phyloP scores from a whole-genome alignment of 495 filamentous ascomycete genomes.

The Aspergillus incahuasiensis region DNA sequence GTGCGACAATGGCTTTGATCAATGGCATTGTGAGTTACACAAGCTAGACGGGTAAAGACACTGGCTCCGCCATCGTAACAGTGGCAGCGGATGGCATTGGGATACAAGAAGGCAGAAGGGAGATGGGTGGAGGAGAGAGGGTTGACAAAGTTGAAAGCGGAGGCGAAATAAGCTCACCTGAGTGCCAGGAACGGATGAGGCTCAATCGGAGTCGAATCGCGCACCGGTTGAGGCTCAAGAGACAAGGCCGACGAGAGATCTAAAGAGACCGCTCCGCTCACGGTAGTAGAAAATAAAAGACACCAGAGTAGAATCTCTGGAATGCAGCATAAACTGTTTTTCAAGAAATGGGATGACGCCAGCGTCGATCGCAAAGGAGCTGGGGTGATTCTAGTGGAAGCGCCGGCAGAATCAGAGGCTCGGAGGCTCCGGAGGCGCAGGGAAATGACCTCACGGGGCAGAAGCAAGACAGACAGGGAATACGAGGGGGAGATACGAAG shows the following conservation, averaged over 20 bases:
- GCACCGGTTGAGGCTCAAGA: slow-evolving; percentile 17
- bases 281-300: neutral
- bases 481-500: neutral
- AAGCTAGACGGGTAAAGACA: neutral
- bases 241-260: slow-evolving; percentile 7
- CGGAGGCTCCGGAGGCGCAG: neutral
- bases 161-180: slow-evolving; percentile 21
- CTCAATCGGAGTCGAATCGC: slow-evolving; percentile 23
- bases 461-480: neutral
- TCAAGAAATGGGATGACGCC: slow-evolving; percentile 10
- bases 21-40: neutral
- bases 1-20: neutral
- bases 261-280: slow-evolving; percentile 4
- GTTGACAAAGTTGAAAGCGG: neutral
- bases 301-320: neutral
- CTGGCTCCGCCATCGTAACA: neutral
- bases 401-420: neutral
- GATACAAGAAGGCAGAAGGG: neutral
- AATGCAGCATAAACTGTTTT: neutral
- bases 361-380: slow-evolving; percentile 8
- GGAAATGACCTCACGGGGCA: neutral
- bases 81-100: neutral
- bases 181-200: slow-evolving; percentile 23
- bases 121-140: neutral
- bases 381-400: neutral